Evolutionary conservation across 2,329 filamentous ascomycete genomes (phyloP).

Genomic region (Hymenoscyphus albidus): DNA sequence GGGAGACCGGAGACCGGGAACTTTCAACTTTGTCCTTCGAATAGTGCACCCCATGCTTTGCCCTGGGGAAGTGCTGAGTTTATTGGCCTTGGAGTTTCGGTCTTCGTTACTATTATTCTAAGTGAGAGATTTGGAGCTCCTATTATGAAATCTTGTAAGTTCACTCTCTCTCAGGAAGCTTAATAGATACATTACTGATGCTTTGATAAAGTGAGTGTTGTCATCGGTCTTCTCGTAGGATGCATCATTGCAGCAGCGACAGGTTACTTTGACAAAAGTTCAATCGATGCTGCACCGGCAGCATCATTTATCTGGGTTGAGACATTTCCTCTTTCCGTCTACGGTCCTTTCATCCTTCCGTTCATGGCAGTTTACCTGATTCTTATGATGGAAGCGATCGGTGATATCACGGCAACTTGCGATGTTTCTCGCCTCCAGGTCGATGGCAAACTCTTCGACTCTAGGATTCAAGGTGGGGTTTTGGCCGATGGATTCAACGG

Average conservation of each 20-base stretch:
- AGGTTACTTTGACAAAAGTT: slow-evolving; percentile 72
- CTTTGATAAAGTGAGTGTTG: slow-evolving; percentile 43
- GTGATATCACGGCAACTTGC: slow-evolving; percentile 76
- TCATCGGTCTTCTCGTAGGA: slow-evolving; percentile 69
- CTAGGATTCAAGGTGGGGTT: slow-evolving; percentile 73
- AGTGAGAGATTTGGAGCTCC: slow-evolving; percentile 79
- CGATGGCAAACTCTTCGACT: slow-evolving; percentile 67
- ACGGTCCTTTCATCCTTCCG: slow-evolving; percentile 70
- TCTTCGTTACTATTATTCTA: slow-evolving; percentile 74
- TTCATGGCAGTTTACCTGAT: slow-evolving; percentile 68
- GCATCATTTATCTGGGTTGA: slow-evolving; percentile 76
- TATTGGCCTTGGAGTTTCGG: slow-evolving; percentile 74
- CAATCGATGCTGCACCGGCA: slow-evolving; percentile 67
- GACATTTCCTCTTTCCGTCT: slow-evolving; percentile 68
- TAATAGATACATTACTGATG: background rate
- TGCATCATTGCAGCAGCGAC: slow-evolving; percentile 75
- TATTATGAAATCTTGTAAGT: slow-evolving; percentile 62
- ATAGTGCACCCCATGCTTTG: slow-evolving; percentile 65
- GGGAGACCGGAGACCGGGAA: slow-evolving; percentile 44
- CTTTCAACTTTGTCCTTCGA: slow-evolving; percentile 63
- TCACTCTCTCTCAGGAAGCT: background rate
- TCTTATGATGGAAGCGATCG: slow-evolving; percentile 74
- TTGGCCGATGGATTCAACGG: slow-evolving; percentile 75
- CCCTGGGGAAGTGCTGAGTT: slow-evolving; percentile 78
- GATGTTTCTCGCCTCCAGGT: slow-evolving; percentile 76